A percentile compares a stretch with the other conserved stretches of the same genome.
phyloP scores from a whole-genome alignment of 1,284 basidiomycete genomes.

The Papiliotrema flavescens region DNA sequence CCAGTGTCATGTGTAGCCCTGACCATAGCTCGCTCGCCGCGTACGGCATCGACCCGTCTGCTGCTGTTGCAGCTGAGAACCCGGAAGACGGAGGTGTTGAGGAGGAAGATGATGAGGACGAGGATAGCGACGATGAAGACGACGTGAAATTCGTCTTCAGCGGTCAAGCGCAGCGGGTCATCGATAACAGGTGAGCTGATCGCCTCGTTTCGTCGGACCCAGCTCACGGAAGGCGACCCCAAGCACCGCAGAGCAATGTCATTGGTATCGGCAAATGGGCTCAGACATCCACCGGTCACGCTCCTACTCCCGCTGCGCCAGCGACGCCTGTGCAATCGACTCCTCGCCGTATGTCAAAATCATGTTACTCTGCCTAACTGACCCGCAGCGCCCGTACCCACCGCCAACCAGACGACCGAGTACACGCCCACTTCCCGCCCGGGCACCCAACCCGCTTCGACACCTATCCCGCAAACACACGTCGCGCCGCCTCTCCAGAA shows the following conservation, averaged over 20 bases:
- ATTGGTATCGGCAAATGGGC: constrained; percentile 48
- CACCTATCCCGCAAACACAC: constrained; percentile 28
- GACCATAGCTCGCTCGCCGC: constrained; percentile 38
- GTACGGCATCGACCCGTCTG: constrained; percentile 39
- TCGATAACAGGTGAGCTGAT: constrained; percentile 38
- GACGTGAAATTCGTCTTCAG: constrained; percentile 49
- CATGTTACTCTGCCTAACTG: too few relatives aligned
- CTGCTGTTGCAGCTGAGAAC: constrained; percentile 28
- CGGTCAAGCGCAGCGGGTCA: constrained; percentile 29
- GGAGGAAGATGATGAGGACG: constrained; percentile 41
- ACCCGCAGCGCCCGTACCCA: constrained; percentile 34
- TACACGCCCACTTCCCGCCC: constrained; percentile 80
- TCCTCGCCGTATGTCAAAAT: constrained; percentile 2
- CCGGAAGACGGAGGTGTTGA: constrained; percentile 42
- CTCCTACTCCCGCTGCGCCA: constrained; percentile 16
- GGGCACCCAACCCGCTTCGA: too few relatives aligned
- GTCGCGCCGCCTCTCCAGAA: constrained; percentile 28
- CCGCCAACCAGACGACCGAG: constrained; percentile 75
- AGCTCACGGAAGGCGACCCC: constrained; percentile 33
- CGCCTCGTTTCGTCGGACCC: neutral
- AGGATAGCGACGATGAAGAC: constrained; percentile 47
- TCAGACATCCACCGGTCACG: constrained; percentile 35
- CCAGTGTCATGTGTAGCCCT: neutral
- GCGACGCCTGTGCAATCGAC: constrained; percentile 18
- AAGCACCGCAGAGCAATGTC: constrained; percentile 32